A percentile compares a stretch with the other conserved stretches of the same genome.
Evolutionary conservation across 2,329 filamentous ascomycete species (phyloP).

Genomic region (Fusarium hostae): DNA sequence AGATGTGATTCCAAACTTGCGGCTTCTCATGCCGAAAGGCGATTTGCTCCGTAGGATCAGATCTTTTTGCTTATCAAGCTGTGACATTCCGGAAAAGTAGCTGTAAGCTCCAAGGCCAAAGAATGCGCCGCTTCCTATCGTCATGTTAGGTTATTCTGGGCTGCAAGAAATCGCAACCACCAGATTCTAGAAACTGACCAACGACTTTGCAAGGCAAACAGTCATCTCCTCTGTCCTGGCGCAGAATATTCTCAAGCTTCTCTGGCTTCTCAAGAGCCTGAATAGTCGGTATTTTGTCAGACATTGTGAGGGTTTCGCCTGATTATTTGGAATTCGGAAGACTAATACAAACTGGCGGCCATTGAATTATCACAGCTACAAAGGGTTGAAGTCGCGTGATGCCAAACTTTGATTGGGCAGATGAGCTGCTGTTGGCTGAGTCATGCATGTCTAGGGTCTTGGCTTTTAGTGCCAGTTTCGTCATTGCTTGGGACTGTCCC

Average conservation of each 20-base stretch:
- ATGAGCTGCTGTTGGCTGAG: constrained; percentile 36
- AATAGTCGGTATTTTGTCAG: constrained; percentile 60
- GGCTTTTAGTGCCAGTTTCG: constrained; percentile 36
- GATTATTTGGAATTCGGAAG: not conserved
- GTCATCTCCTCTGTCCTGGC: constrained; percentile 69
- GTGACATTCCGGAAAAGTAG: constrained; percentile 78
- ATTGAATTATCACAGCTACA: constrained; percentile 30
- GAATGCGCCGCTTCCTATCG: constrained; percentile 77
- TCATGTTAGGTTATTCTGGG: constrained; percentile 26
- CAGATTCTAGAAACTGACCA: constrained; percentile 61
- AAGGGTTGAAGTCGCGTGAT: constrained; percentile 23
- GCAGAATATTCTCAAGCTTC: constrained; percentile 67
- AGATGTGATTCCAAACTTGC: constrained; percentile 72
- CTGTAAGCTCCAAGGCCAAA: constrained; percentile 80
- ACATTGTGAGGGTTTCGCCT: constrained; percentile 41
- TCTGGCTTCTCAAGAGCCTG: constrained; percentile 69
- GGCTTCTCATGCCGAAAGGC: constrained; percentile 77
- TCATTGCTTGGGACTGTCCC: constrained; percentile 43
- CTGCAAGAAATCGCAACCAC: not conserved
- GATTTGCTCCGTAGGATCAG: constrained; percentile 75
- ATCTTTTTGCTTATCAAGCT: constrained; percentile 74
- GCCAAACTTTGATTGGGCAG: constrained; percentile 36
- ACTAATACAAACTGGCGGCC: not conserved
- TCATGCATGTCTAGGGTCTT: constrained; percentile 32
- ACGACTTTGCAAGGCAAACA: constrained; percentile 77